Evolutionary conservation across 2,329 filamentous ascomycete genomes (phyloP).

Genomic region (Ophiostoma sp.): DNA sequence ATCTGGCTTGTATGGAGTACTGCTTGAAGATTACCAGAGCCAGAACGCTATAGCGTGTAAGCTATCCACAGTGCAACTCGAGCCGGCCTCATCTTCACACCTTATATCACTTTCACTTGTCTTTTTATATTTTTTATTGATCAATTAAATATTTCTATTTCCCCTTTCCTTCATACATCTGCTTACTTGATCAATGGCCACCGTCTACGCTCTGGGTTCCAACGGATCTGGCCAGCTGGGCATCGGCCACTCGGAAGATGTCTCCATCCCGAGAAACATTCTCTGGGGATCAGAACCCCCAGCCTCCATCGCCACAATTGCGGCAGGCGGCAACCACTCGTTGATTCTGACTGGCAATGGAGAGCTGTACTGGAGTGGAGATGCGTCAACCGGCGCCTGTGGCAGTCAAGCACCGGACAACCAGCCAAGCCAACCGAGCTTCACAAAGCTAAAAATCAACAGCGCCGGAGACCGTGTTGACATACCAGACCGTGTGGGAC

Average conservation of each 20-base stretch:
- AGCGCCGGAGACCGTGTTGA: slow-evolving; percentile 35
- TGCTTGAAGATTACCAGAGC: not conserved
- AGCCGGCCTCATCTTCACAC: not conserved
- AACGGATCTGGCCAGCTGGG: slow-evolving; percentile 73
- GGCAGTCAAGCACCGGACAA: slow-evolving; percentile 37
- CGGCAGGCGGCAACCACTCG: slow-evolving; percentile 81
- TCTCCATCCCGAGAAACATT: slow-evolving; percentile 59
- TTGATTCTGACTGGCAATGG: slow-evolving; percentile 61
- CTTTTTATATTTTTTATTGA: not conserved
- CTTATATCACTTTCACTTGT: not conserved
- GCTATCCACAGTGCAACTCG: not conserved
- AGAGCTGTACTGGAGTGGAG: slow-evolving; percentile 60
- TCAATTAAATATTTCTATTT: not conserved
- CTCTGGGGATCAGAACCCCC: slow-evolving; percentile 43
- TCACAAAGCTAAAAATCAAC: slow-evolving; percentile 38
- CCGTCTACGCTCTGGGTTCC: slow-evolving; percentile 65
- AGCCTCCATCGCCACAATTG: slow-evolving; percentile 38
- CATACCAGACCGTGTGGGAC: slow-evolving; percentile 31
- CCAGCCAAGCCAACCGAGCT: slow-evolving; percentile 28
- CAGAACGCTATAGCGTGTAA: slow-evolving; percentile 1
- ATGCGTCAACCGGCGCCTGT: slow-evolving; percentile 51
- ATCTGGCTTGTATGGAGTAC: too few species aligned
- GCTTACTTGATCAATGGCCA: slow-evolving; percentile 38
- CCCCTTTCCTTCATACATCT: not conserved
- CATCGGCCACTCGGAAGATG: slow-evolving; percentile 65